Conservation (phyloP, 2,329 filamentous ascomycete genomes). For the Anthostomella pinea region DNA sequence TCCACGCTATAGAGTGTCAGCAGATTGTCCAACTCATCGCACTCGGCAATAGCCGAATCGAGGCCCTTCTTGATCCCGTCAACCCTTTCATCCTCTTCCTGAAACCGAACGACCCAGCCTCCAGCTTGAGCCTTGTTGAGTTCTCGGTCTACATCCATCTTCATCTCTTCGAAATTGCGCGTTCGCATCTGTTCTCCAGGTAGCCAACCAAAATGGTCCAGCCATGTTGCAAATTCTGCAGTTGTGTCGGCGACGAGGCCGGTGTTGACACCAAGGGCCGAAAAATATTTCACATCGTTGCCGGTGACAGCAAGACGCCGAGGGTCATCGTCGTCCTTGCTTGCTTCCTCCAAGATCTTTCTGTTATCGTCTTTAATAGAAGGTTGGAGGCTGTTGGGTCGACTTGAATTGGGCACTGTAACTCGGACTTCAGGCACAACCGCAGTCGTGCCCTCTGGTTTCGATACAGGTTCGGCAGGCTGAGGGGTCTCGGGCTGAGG, state of each 20-base stretch:
- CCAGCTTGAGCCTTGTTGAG: conserved; percentile 88
- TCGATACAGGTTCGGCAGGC: conserved; percentile 32
- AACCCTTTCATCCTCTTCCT: conserved; percentile 87
- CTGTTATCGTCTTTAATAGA: conserved; percentile 30
- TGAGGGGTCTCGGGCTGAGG: conserved; percentile 36
- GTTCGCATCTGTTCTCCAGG: conserved; percentile 70
- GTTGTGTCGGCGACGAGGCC: conserved; percentile 72
- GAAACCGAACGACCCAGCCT: conserved; percentile 80
- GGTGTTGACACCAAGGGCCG: conserved; percentile 74
- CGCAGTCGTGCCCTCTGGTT: conserved; percentile 33
- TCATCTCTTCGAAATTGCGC: conserved; percentile 75
- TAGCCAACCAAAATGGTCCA: conserved; percentile 88
- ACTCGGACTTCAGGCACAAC: conserved; percentile 58
- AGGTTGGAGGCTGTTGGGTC: conserved; percentile 40
- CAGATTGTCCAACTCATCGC: conserved; percentile 92
- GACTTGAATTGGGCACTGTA: conserved; percentile 45
- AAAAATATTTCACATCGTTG: conserved; percentile 76
- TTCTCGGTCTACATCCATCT: conserved; percentile 80
- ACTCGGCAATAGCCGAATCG: conserved; percentile 88
- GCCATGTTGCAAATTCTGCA: conserved; percentile 75
- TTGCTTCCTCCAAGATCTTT: conserved; percentile 31
- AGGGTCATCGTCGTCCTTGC: conserved; percentile 44
- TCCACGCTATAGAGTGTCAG: conserved; percentile 94
- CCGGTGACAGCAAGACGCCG: conserved; percentile 64
- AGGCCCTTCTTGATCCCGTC: conserved; percentile 82